Conservation (phyloP, 331 rosid species). For the Saraca asoca region DNA sequence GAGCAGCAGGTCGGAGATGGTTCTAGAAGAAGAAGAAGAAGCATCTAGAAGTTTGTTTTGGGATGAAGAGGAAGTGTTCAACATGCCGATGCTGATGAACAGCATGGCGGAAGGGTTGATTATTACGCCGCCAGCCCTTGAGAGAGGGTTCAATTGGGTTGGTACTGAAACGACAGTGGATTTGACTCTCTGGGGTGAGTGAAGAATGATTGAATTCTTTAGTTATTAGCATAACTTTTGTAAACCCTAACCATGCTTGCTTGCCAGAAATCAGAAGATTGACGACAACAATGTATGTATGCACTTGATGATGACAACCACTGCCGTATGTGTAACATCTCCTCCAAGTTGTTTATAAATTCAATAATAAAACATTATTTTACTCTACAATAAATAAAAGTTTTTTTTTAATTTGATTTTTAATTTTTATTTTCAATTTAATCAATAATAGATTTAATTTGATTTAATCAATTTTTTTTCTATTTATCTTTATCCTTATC, state of each 20-base stretch:
- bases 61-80: constrained; percentile 76
- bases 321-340: background rate
- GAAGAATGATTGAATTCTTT: background rate
- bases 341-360: background rate
- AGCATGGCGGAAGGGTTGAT: constrained; percentile 86
- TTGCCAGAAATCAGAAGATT: no score
- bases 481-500: no score
- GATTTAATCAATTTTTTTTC: no score
- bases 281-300: no score
- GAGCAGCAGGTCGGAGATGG: background rate
- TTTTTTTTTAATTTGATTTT: no score
- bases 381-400: no score
- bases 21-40: constrained; percentile 2
- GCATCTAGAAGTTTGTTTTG: constrained; percentile 34
- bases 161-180: constrained; percentile 37
- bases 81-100: constrained; percentile 63
- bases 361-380: no score
- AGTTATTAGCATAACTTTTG: background rate
- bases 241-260: no score
- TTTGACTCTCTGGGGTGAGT: constrained; percentile 48
- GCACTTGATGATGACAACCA: no score
- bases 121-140: constrained; percentile 65
- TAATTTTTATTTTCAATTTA: no score
- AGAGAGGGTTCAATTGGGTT: constrained; percentile 65
- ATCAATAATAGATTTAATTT: no score